These are phyloP conservation scores for Moricandia moricandioides DNA, from an alignment of 345 rosid genomes.

Conservation along the genomic window DNA sequence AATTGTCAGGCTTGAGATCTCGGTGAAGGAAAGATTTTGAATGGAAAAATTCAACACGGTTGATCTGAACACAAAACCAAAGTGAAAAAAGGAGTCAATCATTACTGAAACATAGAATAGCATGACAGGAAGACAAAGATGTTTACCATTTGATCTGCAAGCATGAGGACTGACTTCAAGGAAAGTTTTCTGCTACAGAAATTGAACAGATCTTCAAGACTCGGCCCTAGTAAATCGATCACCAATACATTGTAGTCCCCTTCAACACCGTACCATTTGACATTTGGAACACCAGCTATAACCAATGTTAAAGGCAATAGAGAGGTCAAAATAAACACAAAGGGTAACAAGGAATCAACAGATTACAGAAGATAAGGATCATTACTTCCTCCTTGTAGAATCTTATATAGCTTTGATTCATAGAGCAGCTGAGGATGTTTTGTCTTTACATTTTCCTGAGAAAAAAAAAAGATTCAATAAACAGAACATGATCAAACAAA, in stretches of 20 bases:
- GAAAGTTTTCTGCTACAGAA: slow-evolving; percentile 59
- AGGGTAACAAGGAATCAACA: not conserved
- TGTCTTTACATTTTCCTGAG: slow-evolving; percentile 82
- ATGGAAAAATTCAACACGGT: slow-evolving; percentile 37
- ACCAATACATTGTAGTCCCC: slow-evolving; percentile 60
- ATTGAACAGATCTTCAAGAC: slow-evolving; percentile 65
- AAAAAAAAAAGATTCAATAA: not conserved
- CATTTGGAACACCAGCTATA: slow-evolving; percentile 61
- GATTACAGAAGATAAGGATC: slow-evolving; percentile 1
- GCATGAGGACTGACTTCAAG: slow-evolving; percentile 65
- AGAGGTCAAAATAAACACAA: slow-evolving; percentile 14
- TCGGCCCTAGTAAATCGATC: slow-evolving; percentile 66
- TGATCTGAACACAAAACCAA: not conserved
- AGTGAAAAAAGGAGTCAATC: not conserved
- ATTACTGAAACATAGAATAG: not conserved
- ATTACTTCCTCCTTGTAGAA: slow-evolving; percentile 94
- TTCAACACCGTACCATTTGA: slow-evolving; percentile 67
- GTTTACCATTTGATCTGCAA: slow-evolving; percentile 62
- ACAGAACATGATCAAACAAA: slow-evolving; percentile 4
- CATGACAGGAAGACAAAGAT: not conserved
- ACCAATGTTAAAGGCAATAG: slow-evolving; percentile 11
- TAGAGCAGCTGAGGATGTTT: slow-evolving; percentile 88
- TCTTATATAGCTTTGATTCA: slow-evolving; percentile 81
- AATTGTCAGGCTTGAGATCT: slow-evolving; percentile 60
- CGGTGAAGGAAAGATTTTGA: slow-evolving; percentile 60